Evolutionary conservation across 169 alveolate genomes (phyloP).

Genomic region (Cryptosporidium baileyi): DNA sequence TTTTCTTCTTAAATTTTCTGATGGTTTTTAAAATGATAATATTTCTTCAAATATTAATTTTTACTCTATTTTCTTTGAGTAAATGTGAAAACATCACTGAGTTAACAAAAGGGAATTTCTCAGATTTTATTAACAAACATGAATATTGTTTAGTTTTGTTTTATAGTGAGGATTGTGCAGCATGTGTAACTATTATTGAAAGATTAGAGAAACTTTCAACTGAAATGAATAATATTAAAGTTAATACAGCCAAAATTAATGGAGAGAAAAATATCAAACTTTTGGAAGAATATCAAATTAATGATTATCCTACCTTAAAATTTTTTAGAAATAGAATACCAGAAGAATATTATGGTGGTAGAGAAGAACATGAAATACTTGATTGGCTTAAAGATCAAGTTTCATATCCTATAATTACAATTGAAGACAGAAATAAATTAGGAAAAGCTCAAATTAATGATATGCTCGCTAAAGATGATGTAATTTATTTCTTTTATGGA

Average conservation of each 20-base stretch:
- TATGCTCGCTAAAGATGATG: background rate
- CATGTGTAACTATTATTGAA: conserved; percentile 50
- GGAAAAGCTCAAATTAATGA: background rate
- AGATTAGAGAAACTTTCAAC: background rate
- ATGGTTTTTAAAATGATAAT: too few relatives aligned
- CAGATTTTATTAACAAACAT: background rate
- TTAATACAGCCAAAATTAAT: conserved; percentile 18
- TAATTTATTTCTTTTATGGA: conserved; percentile 37
- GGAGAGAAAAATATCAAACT: conserved; percentile 43
- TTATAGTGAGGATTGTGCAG: conserved; percentile 51
- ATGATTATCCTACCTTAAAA: conserved; percentile 79
- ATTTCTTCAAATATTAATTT: too few relatives aligned
- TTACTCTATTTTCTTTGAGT: too few relatives aligned
- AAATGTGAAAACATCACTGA: background rate
- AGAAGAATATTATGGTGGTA: conserved; percentile 77
- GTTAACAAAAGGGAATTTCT: background rate
- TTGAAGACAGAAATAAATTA: background rate
- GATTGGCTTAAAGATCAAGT: conserved; percentile 71
- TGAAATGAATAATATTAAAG: conserved; percentile 5
- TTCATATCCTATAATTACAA: conserved; percentile 1
- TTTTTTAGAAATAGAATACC: conserved; percentile 74
- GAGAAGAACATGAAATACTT: conserved; percentile 73
- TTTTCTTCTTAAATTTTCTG: too few relatives aligned
- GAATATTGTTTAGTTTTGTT: conserved; percentile 32
- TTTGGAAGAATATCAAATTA: conserved; percentile 72